Evolutionary conservation across 2,329 filamentous ascomycete genomes (phyloP).

Genomic region (Coniochaeta sp.): DNA sequence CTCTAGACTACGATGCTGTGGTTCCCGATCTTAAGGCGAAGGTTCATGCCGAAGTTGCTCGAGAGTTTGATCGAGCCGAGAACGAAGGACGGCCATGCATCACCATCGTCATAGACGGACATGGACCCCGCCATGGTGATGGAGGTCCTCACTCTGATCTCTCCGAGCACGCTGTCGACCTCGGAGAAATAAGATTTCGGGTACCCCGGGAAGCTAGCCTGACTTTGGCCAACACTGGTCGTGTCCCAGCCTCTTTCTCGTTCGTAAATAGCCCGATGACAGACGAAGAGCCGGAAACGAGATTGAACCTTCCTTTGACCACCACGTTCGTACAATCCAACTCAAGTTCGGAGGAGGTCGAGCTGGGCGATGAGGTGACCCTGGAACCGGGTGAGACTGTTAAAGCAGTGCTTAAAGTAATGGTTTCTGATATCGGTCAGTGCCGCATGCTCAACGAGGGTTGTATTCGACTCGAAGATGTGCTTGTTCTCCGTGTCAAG

Average conservation of each 20-base stretch:
- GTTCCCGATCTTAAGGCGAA: slow-evolving; percentile 77
- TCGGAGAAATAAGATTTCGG: slow-evolving; percentile 67
- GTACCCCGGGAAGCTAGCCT: slow-evolving; percentile 58
- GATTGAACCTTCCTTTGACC: slow-evolving; percentile 59
- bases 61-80: slow-evolving; percentile 81
- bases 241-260: slow-evolving; percentile 68
- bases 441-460: slow-evolving; percentile 67
- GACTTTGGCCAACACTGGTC: slow-evolving; percentile 87
- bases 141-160: not conserved
- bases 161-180: slow-evolving; percentile 55
- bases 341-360: slow-evolving; percentile 19
- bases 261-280: slow-evolving; percentile 67
- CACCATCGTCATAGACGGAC: slow-evolving; percentile 70
- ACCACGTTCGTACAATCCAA: slow-evolving; percentile 54
- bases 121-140: slow-evolving; percentile 17
- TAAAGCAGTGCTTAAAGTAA: slow-evolving; percentile 59
- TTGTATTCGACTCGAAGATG: slow-evolving; percentile 63
- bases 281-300: slow-evolving; percentile 27
- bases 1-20: slow-evolving; percentile 77
- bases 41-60: slow-evolving; percentile 78
- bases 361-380: slow-evolving; percentile 45
- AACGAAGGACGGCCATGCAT: slow-evolving; percentile 82
- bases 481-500: slow-evolving; percentile 76
- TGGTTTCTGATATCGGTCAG: slow-evolving; percentile 55
- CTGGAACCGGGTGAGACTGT: slow-evolving; percentile 81